phyloP scores from a whole-genome alignment of 2,329 filamentous ascomycete genomes.

The Leptographium lundbergii region DNA sequence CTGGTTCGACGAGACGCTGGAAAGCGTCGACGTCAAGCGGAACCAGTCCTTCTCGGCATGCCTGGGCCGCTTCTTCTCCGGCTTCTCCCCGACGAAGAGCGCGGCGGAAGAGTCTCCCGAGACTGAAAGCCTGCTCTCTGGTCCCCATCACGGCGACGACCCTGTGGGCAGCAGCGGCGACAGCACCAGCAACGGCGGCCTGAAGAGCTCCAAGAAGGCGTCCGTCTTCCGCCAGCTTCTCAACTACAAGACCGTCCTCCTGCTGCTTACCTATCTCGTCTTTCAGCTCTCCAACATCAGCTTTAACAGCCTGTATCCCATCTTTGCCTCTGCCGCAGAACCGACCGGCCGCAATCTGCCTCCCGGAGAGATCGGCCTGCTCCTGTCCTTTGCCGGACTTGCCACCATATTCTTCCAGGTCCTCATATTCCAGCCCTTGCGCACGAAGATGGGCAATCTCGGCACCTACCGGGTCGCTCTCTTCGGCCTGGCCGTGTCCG shows the following conservation, averaged over 20 bases:
- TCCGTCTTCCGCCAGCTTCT: conserved; percentile 44
- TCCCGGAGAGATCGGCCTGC: conserved; percentile 73
- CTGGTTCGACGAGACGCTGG: conserved; percentile 77
- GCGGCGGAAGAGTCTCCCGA: background rate
- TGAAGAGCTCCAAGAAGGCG: conserved; percentile 17
- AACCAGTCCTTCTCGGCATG: conserved; percentile 11
- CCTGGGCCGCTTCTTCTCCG: conserved; percentile 11
- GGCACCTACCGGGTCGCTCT: conserved; percentile 70
- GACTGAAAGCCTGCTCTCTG: background rate
- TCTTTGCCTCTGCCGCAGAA: conserved; percentile 65
- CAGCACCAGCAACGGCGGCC: conserved; percentile 16
- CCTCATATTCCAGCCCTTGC: conserved; percentile 67
- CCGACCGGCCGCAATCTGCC: conserved; percentile 67
- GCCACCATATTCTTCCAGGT: conserved; percentile 87
- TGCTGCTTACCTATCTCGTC: conserved; percentile 77
- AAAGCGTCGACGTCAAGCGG: conserved; percentile 23
- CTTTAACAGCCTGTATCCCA: conserved; percentile 89
- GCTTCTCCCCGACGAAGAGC: background rate
- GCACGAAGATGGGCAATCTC: conserved; percentile 71
- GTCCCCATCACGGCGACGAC: background rate
- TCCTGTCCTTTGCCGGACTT: conserved; percentile 69
- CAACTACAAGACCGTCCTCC: conserved; percentile 68
- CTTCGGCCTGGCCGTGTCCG: conserved; percentile 67
- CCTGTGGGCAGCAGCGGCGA: conserved; percentile 20
- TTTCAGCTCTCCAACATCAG: conserved; percentile 92